Evolutionary conservation across 176 grass and related monocot species (phyloP), one percentile per base, ranked within the genome.

Genomic region (Cocos nucifera): DNA sequence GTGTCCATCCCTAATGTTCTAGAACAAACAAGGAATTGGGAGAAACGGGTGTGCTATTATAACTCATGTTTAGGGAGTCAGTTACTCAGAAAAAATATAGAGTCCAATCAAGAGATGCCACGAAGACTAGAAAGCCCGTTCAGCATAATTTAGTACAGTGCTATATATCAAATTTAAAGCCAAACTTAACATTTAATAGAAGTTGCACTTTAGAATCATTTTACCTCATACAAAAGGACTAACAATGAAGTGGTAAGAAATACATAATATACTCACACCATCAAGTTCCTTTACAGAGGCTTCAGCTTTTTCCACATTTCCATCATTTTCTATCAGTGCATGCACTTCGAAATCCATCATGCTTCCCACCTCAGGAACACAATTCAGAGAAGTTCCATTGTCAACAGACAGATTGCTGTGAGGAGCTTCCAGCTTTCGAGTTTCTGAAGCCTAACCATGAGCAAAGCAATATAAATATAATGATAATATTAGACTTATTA

Each of bases 261-360:
- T 72, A 30, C 6, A 62, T 57, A 75, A 51, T 17, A 75, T 27
- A 87, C 92, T 90, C 77, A 96, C 92, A 82, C 88, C 83, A 69
- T 84, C 87, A 82, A 96, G 92, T 52, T 96, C 73, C 53, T 90
- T 88, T 70, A 80, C 78, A 69, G 78, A 87, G 54, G 72, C 65
- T 80, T 96, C 92, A 54, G 92, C 87, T 79, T 82, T 96, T 62
- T 96, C 83, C 25, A 86, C 66, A 73, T 96, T 88, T 54, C 68
- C 75, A 90, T 85, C 79, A 76, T 78, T 77, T 80, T 96, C 92
- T 55, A 82, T 78, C 52, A 82, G 39, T 29, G 70, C 69, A 66
- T 83, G 78, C 70, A 95, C 73, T 73, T 90, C 75, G 70, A 88
- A 69, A 17, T 90, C 83, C 63, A 79, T 67, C 75, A 75, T 84